phyloP scores from a whole-genome alignment of 1,139 yeast species.

The Debaryomyces coudertii region DNA sequence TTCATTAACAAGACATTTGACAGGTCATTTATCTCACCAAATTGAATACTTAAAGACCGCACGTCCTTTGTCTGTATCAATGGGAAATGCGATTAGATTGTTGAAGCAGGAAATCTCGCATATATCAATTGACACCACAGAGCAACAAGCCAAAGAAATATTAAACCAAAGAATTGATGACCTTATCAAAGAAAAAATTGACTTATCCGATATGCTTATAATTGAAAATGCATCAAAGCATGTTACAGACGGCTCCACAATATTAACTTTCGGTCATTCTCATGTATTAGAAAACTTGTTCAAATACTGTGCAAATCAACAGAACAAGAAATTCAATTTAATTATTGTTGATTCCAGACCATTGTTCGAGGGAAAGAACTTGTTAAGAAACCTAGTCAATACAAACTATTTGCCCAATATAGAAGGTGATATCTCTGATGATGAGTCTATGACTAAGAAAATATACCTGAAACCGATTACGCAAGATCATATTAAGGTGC shows the following conservation, averaged over 20 bases:
- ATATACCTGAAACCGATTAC: constrained; percentile 34
- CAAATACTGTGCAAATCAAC: constrained; percentile 63
- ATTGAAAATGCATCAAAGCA: constrained; percentile 80
- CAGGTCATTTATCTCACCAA: constrained; percentile 89
- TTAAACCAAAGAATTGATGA: constrained; percentile 72
- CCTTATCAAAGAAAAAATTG: constrained; percentile 83
- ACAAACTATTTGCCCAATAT: constrained; percentile 30
- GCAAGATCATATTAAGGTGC: constrained; percentile 38
- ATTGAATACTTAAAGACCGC: constrained; percentile 91
- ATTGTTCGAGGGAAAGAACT: constrained; percentile 84
- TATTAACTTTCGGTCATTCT: constrained; percentile 87
- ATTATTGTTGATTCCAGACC: constrained; percentile 96
- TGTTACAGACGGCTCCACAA: constrained; percentile 74
- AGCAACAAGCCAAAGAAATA: constrained; percentile 69
- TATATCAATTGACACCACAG: constrained; percentile 71
- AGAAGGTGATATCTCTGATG: constrained; percentile 46
- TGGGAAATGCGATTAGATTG: constrained; percentile 99
- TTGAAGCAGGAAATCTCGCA: constrained; percentile 89
- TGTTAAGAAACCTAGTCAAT: constrained; percentile 59
- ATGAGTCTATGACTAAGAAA: constrained; percentile 36
- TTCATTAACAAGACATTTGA: constrained; percentile 83
- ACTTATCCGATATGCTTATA: constrained; percentile 80
- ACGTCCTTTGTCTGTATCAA: constrained; percentile 86
- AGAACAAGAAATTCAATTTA: constrained; percentile 72
- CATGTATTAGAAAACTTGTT: constrained; percentile 80